These are phyloP conservation scores for Backusella mclennaniae DNA, from an alignment of 192 early-diverging fungal species.

Conservation along the genomic window DNA sequence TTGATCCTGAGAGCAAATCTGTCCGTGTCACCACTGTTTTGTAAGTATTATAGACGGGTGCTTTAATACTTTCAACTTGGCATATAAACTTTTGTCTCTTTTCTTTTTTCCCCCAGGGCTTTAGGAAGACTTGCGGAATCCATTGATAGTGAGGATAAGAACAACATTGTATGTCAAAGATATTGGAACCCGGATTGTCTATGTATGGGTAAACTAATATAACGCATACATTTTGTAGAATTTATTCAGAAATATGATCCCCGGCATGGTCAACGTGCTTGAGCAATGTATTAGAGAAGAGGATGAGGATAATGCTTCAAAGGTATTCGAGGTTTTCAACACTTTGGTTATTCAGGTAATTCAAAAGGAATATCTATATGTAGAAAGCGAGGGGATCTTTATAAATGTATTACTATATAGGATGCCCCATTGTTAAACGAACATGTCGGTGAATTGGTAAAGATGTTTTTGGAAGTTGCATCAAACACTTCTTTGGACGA, in stretches of 20 bases:
- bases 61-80: neutral
- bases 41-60: conserved; percentile 27
- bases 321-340: conserved; percentile 90
- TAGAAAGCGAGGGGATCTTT: neutral
- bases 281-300: conserved; percentile 68
- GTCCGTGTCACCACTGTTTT: conserved; percentile 81
- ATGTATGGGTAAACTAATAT: conserved; percentile 34
- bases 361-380: neutral
- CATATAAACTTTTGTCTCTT: neutral
- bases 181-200: conserved; percentile 2
- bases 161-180: conserved; percentile 55
- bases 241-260: conserved; percentile 70
- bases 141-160: conserved; percentile 35
- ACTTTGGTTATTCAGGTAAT: conserved; percentile 64
- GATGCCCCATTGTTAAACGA: conserved; percentile 78
- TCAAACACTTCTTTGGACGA: conserved; percentile 66
- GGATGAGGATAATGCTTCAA: conserved; percentile 74
- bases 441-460: conserved; percentile 75
- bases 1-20: conserved; percentile 78
- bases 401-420: conserved; percentile 15
- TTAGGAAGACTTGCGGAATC: conserved; percentile 18
- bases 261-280: conserved; percentile 81
- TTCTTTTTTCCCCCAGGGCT: neutral
- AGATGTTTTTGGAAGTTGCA: conserved; percentile 76
- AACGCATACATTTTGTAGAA: conserved; percentile 23